Percentiles rank a stretch among this genome's conserved stretches.
phyloP scores from a whole-genome alignment of 768 basidiomycete genomes.

The Boletales sp. region DNA sequence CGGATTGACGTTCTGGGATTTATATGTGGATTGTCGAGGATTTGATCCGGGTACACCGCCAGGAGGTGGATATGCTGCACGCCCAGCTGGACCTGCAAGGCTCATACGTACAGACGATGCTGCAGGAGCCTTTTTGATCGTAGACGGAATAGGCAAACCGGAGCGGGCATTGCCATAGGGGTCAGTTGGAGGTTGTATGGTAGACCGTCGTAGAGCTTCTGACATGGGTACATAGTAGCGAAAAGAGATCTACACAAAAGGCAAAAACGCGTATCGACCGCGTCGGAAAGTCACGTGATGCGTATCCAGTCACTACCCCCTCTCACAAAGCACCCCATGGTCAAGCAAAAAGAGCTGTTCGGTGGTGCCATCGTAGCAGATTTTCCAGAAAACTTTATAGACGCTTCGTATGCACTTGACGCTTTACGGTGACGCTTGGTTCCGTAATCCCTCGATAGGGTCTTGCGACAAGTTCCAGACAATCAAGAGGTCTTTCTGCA shows the following conservation, averaged over 20 bases:
- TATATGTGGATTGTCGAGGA: slow-evolving; percentile 64
- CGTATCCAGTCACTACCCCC: no score
- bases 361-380: slow-evolving; percentile 78
- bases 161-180: slow-evolving; percentile 52
- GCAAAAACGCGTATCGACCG: neutral
- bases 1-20: slow-evolving; percentile 66
- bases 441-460: slow-evolving; percentile 32
- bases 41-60: slow-evolving; percentile 42
- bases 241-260: no score
- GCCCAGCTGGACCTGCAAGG: slow-evolving; percentile 69
- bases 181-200: slow-evolving; percentile 53
- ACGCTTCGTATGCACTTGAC: slow-evolving; percentile 74
- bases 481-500: slow-evolving; percentile 92
- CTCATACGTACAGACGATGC: slow-evolving; percentile 58
- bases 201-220: slow-evolving; percentile 54
- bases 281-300: slow-evolving; percentile 25
- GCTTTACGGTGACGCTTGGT: neutral
- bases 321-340: slow-evolving; percentile 6
- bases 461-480: slow-evolving; percentile 84
- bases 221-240: slow-evolving; percentile 26
- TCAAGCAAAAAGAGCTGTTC: slow-evolving; percentile 49
- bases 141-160: slow-evolving; percentile 70
- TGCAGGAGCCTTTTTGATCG: slow-evolving; percentile 61
- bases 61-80: slow-evolving; percentile 46
- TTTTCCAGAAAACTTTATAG: slow-evolving; percentile 58